Evolutionary conservation across 2,329 filamentous ascomycete genomes (phyloP).

Genomic region (Esteya vermicola): DNA sequence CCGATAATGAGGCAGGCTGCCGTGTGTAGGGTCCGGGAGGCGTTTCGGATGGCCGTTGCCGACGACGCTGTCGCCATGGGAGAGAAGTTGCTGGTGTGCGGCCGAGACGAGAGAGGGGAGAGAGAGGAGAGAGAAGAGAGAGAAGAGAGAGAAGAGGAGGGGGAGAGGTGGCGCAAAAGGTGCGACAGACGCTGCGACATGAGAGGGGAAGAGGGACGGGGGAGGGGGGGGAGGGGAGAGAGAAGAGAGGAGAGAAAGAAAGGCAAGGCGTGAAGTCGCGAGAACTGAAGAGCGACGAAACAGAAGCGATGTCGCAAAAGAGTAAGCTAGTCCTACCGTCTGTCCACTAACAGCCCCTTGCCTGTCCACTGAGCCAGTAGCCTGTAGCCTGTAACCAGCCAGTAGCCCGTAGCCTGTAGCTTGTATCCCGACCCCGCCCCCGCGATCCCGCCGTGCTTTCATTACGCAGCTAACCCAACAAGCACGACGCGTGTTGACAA

Average conservation of each 20-base stretch:
- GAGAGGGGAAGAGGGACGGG: not conserved
- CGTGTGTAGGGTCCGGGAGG: slow-evolving; percentile 54
- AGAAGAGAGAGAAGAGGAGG: not conserved
- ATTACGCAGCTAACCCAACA: not conserved
- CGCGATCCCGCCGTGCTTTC: not conserved
- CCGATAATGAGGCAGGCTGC: slow-evolving; percentile 90
- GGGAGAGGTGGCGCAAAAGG: slow-evolving; percentile 6
- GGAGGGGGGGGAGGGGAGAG: not conserved
- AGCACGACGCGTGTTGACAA: too few relatives aligned
- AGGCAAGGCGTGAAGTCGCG: not conserved
- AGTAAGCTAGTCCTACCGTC: too few relatives aligned
- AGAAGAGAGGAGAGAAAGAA: not conserved
- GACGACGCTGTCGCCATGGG: slow-evolving; percentile 4
- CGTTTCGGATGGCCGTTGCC: slow-evolving; percentile 5
- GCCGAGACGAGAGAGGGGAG: not conserved
- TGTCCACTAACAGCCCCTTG: too few relatives aligned
- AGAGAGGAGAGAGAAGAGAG: not conserved
- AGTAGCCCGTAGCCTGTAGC: not conserved
- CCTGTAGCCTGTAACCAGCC: not conserved
- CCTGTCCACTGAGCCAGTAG: not conserved
- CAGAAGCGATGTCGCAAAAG: not conserved
- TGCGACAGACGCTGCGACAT: slow-evolving; percentile 10
- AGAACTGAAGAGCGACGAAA: not conserved
- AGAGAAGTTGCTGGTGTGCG: not conserved
- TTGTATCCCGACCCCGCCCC: not conserved